These are phyloP conservation scores for Neurospora hispaniola DNA, from an alignment of 495 filamentous ascomycete genomes.

Conservation along the genomic window DNA sequence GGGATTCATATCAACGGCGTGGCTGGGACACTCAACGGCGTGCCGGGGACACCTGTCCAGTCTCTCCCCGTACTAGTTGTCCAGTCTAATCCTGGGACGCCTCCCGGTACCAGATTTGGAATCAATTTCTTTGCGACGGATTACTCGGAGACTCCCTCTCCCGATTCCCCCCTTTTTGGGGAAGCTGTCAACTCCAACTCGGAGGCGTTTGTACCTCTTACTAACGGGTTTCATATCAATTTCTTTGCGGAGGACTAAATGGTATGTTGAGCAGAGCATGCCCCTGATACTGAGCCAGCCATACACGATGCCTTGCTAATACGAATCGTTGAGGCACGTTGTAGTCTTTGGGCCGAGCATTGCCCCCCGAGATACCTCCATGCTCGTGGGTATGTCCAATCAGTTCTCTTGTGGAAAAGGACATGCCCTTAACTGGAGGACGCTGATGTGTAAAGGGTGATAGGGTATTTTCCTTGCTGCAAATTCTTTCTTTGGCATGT, in stretches of 20 bases:
- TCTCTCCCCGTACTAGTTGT: no score
- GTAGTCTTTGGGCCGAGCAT: background rate
- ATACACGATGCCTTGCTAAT: background rate
- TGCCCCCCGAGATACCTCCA: background rate
- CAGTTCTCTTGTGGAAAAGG: fast-evolving
- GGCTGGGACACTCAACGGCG: no score
- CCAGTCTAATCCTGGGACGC: no score
- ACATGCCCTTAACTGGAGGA: background rate
- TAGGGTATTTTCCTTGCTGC: no score
- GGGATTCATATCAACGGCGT: no score
- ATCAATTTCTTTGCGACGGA: background rate
- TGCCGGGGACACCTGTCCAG: no score
- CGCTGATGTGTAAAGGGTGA: background rate
- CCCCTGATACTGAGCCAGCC: background rate
- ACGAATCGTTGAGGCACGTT: background rate
- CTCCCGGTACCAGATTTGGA: background rate
- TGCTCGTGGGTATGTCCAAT: background rate
- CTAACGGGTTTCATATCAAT: background rate
- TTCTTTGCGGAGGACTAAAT: background rate
- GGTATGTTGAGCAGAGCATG: background rate
- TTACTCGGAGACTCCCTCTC: background rate
- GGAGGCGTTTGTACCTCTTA: background rate
- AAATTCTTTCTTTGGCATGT: no score
- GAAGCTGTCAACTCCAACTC: background rate
- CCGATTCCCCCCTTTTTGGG: background rate